These are phyloP conservation scores for Xylaria bambusicola DNA, from an alignment of 495 filamentous ascomycete genomes.

Conservation along the genomic window DNA sequence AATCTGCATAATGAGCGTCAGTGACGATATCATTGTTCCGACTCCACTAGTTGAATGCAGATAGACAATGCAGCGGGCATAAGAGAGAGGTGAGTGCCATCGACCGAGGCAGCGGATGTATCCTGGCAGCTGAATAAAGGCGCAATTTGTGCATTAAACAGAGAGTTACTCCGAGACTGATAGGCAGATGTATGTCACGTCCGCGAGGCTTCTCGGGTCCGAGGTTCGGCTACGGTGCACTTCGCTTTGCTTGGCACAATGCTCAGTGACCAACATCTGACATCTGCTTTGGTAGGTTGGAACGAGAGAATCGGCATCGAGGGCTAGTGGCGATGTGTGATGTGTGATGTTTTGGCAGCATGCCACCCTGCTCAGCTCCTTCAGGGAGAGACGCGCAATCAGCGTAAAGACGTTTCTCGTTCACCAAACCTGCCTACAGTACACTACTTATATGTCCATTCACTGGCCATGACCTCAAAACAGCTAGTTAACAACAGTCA, in stretches of 20 bases:
- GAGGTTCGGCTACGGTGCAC: slow-evolving; percentile 5
- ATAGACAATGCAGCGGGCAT: not conserved
- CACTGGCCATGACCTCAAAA: slow-evolving; percentile 15
- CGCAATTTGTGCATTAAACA: slow-evolving; percentile 10
- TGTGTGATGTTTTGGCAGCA: not conserved
- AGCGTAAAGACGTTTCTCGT: not conserved
- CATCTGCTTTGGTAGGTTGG: not conserved
- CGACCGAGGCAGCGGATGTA: not conserved
- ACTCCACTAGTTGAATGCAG: not conserved
- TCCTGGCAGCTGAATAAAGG: slow-evolving; percentile 13
- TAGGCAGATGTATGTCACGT: not conserved
- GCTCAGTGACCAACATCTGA: slow-evolving; percentile 6
- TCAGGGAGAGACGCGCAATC: not conserved
- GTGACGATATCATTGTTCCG: not conserved
- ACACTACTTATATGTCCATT: slow-evolving; percentile 6
- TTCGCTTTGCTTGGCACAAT: slow-evolving; percentile 11
- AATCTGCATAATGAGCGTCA: not conserved
- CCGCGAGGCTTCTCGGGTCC: slow-evolving; percentile 12
- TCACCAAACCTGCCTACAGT: not conserved
- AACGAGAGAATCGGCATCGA: slow-evolving; percentile 1
- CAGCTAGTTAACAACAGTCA: not conserved
- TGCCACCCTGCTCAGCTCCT: slow-evolving; percentile 4
- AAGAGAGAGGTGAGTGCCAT: not conserved
- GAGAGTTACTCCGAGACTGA: slow-evolving; percentile 13
- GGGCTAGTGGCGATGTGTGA: not conserved